phyloP scores from a whole-genome alignment of 2,329 filamentous ascomycete genomes.

The Hymenoscyphus repandus region DNA sequence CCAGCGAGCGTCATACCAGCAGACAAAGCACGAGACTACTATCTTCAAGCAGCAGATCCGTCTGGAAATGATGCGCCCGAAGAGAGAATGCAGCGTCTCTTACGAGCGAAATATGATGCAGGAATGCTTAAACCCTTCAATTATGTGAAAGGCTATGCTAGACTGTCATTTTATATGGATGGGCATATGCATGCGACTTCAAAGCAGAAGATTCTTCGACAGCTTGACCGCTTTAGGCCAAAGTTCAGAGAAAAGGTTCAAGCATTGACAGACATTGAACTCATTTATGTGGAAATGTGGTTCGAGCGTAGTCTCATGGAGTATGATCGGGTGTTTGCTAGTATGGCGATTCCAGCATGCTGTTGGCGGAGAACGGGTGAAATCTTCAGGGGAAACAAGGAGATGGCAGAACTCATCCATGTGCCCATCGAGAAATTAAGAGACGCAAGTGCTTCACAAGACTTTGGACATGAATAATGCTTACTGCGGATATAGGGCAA shows the following conservation, averaged over 20 bases:
- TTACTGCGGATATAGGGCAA: slow-evolving; percentile 60
- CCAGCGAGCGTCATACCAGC: slow-evolving; percentile 54
- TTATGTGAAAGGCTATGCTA: slow-evolving; percentile 93
- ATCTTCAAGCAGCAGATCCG: slow-evolving; percentile 93
- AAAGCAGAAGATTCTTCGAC: slow-evolving; percentile 85
- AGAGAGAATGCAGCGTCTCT: slow-evolving; percentile 89
- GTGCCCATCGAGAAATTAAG: slow-evolving; percentile 85
- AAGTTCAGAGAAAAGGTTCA: slow-evolving; percentile 97
- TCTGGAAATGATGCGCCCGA: slow-evolving; percentile 82
- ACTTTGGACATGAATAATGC: slow-evolving; percentile 3
- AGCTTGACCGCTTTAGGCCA: slow-evolving; percentile 87
- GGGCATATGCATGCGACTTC: slow-evolving; percentile 75
- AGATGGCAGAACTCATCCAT: slow-evolving; percentile 95
- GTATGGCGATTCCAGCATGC: slow-evolving; percentile 97
- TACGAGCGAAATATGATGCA: slow-evolving; percentile 94
- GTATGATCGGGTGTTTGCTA: slow-evolving; percentile 96
- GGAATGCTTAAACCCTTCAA: slow-evolving; percentile 95
- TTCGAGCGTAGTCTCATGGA: slow-evolving; percentile 96
- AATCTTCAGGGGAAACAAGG: slow-evolving; percentile 95
- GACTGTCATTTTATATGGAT: slow-evolving; percentile 87
- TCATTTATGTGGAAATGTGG: slow-evolving; percentile 98
- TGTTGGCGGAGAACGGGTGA: slow-evolving; percentile 96
- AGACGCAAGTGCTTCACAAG: slow-evolving; percentile 60
- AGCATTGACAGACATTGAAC: slow-evolving; percentile 83
- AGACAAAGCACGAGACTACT: slow-evolving; percentile 75